Base-by-base conservation (phyloP, 768 basidiomycete species). In the Hebeloma cylindrosporum region DNA sequence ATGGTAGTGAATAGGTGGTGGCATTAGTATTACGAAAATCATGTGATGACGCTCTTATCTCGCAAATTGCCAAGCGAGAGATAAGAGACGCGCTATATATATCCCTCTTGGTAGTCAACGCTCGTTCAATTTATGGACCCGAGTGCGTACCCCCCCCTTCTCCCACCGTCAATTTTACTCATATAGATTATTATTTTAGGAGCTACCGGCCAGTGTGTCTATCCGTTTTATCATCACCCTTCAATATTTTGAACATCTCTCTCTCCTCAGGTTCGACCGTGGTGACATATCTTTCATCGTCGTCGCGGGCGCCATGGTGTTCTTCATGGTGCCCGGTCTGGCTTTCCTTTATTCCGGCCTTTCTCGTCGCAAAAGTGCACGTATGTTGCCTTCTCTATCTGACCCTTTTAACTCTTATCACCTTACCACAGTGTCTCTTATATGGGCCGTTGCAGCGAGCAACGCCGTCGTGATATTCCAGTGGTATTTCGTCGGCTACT, bases 381-480 rank as follows among this genome's bases (percentile, higher is more conserved):
- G 75, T 77, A 57, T 51, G 74, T 45, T 34, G 28, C 38, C 18
- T 17, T 39, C 23, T 21, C 13, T 33, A 23, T 31, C 22, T 29
- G 34, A 4, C 22, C 28, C 7, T 16, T 14, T 34, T 35, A 21
- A n/a, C 33, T 30, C 30, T 36, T 43, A 21, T 34, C 50, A 29
- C 22, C 14, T 18, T 51, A 44, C 46, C 27, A 43, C 43, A 75
- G 75, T 90, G 16, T 79, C 85, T 20, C 63, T 90, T n/a, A 80
- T 88, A 40, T 88, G 85, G 85, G 82, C 75, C 8, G 83, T 85
- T 47, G 71, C 78, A 27, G 84, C 83, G 3, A 76, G 79, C 56
- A 88, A 88, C 54, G 85, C 84, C 5, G 72, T 89, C 50, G 80
- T 80, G 50, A 82, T 88, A 46, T 82, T 88, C 62, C 84, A 87